phyloP scores from a whole-genome alignment of 495 filamentous ascomycete species.

The Articulospora tetracladia region DNA sequence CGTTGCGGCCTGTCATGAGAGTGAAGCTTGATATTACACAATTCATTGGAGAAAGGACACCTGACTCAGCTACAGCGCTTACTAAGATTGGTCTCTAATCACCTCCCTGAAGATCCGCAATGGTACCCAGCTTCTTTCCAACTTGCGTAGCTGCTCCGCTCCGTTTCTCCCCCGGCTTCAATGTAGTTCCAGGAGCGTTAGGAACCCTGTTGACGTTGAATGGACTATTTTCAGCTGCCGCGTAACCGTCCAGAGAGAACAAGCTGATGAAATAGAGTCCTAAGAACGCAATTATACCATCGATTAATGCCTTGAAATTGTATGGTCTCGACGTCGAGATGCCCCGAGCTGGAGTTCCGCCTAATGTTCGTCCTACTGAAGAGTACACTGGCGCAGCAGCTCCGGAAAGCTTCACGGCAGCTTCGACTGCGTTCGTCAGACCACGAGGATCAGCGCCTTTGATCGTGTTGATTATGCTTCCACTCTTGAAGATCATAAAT shows the following conservation, averaged over 20 bases:
- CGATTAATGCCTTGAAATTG: constrained; percentile 42
- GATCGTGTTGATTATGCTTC: constrained; percentile 66
- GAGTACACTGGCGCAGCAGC: constrained; percentile 32
- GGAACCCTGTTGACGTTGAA: constrained; percentile 54
- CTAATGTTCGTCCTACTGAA: constrained; percentile 39
- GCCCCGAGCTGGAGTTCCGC: constrained; percentile 26
- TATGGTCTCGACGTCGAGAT: constrained; percentile 26
- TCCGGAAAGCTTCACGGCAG: constrained; percentile 59
- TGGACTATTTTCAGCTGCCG: constrained; percentile 55
- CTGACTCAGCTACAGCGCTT: too few relatives aligned
- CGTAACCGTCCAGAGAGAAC: constrained; percentile 53
- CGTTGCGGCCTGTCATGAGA: too few relatives aligned
- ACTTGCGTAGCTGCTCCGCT: constrained; percentile 21
- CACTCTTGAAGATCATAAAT: constrained; percentile 76
- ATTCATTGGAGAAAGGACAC: too few relatives aligned
- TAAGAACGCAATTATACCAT: constrained; percentile 48
- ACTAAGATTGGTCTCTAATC: too few relatives aligned
- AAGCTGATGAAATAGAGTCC: constrained; percentile 57
- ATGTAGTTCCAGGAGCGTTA: constrained; percentile 10
- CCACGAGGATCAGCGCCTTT: constrained; percentile 72
- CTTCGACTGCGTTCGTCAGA: constrained; percentile 71
- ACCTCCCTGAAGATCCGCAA: constrained; percentile 22
- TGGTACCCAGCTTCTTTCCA: constrained; percentile 28
- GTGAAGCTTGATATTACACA: not conserved
- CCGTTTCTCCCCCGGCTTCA: constrained; percentile 13